Percentiles rank a stretch among this genome's conserved stretches.
phyloP scores from a whole-genome alignment of 805 yeast genomes.

The Ogataea corticis region DNA sequence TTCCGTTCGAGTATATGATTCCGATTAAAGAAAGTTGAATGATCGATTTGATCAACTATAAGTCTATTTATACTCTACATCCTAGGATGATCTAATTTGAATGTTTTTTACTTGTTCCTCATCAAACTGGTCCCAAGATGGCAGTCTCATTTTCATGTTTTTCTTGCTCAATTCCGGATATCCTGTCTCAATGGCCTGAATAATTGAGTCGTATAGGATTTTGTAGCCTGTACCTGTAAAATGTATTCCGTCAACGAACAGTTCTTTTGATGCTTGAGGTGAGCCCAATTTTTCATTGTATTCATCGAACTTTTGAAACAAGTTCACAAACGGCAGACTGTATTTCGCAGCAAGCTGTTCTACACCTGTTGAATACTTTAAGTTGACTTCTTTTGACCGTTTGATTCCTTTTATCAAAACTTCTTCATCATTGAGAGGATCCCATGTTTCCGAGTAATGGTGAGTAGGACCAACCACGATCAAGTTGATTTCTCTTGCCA shows the following conservation, averaged over 20 bases:
- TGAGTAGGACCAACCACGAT: slow-evolving; percentile 65
- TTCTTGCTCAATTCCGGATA: slow-evolving; percentile 37
- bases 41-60: too few species aligned
- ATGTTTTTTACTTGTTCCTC: slow-evolving; percentile 12
- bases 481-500: slow-evolving; percentile 44
- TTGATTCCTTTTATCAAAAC: slow-evolving; percentile 32
- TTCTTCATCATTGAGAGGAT: slow-evolving; percentile 34
- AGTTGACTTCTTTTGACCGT: slow-evolving; percentile 46
- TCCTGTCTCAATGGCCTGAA: slow-evolving; percentile 27
- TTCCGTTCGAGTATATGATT: neutral
- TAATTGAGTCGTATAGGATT: slow-evolving; percentile 37
- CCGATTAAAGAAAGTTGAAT: too few species aligned
- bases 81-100: slow-evolving; percentile 3
- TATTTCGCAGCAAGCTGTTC: slow-evolving; percentile 44
- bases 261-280: slow-evolving; percentile 18
- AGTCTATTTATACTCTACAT: too few species aligned
- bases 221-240: slow-evolving; percentile 40
- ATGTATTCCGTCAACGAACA: slow-evolving; percentile 48
- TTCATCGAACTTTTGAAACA: slow-evolving; percentile 45
- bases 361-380: slow-evolving; percentile 52
- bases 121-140: slow-evolving; percentile 23
- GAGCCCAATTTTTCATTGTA: slow-evolving; percentile 18
- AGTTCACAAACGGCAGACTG: slow-evolving; percentile 56
- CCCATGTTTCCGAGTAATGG: slow-evolving; percentile 47
- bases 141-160: slow-evolving; percentile 21